Base-by-base conservation (phyloP, 768 basidiomycete species). In the Galerina marginata region DNA sequence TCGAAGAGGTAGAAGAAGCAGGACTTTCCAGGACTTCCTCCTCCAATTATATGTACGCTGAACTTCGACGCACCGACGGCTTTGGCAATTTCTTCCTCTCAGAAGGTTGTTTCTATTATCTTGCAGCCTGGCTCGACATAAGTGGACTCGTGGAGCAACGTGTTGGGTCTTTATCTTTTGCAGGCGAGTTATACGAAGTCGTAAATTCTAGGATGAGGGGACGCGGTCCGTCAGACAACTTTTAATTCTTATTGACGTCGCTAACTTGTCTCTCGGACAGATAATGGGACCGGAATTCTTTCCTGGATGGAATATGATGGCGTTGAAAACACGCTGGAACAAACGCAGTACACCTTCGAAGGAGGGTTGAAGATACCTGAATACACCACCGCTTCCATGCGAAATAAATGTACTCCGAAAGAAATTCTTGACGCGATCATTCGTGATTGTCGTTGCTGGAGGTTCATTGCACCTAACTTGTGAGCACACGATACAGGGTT, bases 361-460 rank as follows among this genome's bases (percentile, higher is more conserved):
- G 33, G 9, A 2, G 54, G 39, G 3, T 36, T 37, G 9, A 29
- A 26, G 26, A 7, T 23, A 11, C 45, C 59, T 0, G 23, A 20
- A 3, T 14, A 40, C 12, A 64, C 51, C 15, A 29, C 11, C n/a
- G 23, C 51, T 6, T 53, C 51, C 4, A 29, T 53, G 12, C 16
- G 38, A 12, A 53, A 53, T 15, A 37, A 4, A 25, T 48, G 14
- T 2, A 16, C 51, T 5, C 9, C 43, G 12, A 29, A 57, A 23
- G 9, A 36, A 20, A n/a, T 60, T 0, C 45, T 37, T 2, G 25
- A 15, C 5, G 42, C 54, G 10, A 49, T 60, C 15, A 45, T 39
- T 20, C 54, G 48, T 25, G 62, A 63, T 43, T 60, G 56, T 37
- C 58, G 54, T 3, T 20, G 11, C 11, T 60, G 58, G 62, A 63